These are phyloP conservation scores for Fusarium xyrophilum DNA, from an alignment of 2,329 filamentous ascomycete species.

Conservation along the genomic window DNA sequence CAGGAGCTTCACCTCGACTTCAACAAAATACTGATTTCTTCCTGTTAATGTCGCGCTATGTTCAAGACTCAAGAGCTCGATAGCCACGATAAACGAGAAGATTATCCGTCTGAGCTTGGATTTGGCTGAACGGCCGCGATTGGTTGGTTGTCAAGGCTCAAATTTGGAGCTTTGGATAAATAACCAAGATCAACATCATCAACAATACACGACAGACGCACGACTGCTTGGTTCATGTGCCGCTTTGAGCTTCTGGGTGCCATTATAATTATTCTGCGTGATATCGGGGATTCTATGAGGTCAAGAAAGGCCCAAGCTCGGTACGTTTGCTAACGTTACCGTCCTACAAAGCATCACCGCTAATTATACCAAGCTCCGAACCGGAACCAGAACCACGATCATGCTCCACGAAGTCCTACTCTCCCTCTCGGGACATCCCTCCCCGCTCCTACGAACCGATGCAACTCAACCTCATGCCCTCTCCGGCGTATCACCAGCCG, in stretches of 20 bases:
- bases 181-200: not conserved
- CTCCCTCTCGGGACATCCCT: constrained; percentile 92
- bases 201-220: not conserved
- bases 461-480: constrained; percentile 55
- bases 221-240: constrained; percentile 52
- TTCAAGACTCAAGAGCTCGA: not conserved
- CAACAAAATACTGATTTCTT: not conserved
- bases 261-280: constrained; percentile 56
- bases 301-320: constrained; percentile 44
- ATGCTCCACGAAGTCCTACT: constrained; percentile 99
- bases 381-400: constrained; percentile 21
- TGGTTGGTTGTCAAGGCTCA: not conserved
- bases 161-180: not conserved
- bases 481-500: constrained; percentile 73
- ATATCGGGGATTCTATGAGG: constrained; percentile 51
- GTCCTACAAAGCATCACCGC: constrained; percentile 3
- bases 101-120: not conserved
- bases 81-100: not conserved
- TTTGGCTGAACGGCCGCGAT: not conserved
- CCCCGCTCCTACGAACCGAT: constrained; percentile 75
- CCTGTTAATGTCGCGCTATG: constrained; percentile 2
- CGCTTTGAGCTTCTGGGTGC: constrained; percentile 61
- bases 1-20: constrained; percentile 1
- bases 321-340: constrained; percentile 17
- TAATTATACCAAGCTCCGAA: constrained; percentile 25